phyloP scores from a whole-genome alignment of 192 early-diverging fungal species.

The Geosiphon pyriformis region DNA sequence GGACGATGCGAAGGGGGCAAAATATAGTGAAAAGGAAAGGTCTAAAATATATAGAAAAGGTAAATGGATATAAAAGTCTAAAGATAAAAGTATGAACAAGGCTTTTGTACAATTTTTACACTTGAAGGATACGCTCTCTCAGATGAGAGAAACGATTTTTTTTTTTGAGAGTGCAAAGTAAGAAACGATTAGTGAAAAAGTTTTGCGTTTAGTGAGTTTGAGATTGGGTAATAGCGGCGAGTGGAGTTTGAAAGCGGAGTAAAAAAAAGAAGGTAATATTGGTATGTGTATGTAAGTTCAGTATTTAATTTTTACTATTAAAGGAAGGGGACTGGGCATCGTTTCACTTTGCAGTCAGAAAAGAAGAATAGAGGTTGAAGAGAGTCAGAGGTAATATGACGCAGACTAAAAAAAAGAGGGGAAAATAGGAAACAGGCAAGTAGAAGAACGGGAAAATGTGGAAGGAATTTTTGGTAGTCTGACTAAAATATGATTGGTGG shows the following conservation, averaged over 20 bases:
- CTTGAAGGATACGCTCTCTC: background rate
- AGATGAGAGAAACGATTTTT: constrained; percentile 4
- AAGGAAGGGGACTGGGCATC: constrained; percentile 23
- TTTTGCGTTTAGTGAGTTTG: background rate
- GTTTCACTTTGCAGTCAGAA: constrained; percentile 12
- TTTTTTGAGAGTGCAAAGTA: constrained; percentile 11
- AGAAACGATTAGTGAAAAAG: constrained; percentile 11
- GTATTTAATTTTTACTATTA: constrained; percentile 1
- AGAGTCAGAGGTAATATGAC: too few relatives aligned
- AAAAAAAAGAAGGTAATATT: background rate
- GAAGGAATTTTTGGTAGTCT: too few relatives aligned
- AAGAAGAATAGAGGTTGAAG: background rate
- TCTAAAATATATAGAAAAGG: constrained; percentile 6
- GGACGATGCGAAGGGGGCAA: constrained; percentile 4
- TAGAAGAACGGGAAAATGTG: too few relatives aligned
- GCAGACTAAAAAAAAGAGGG: too few relatives aligned
- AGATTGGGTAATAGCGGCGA: background rate
- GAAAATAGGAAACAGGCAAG: too few relatives aligned
- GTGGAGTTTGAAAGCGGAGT: background rate
- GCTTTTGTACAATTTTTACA: constrained; percentile 31
- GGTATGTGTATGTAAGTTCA: background rate
- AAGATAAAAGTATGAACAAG: constrained; percentile 24
- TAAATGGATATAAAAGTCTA: constrained; percentile 20
- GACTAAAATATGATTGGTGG: too few relatives aligned
- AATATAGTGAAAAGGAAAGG: constrained; percentile 8